These are phyloP conservation scores for Cercospora sesami DNA, from an alignment of 2,329 filamentous ascomycete species.

Conservation along the genomic window DNA sequence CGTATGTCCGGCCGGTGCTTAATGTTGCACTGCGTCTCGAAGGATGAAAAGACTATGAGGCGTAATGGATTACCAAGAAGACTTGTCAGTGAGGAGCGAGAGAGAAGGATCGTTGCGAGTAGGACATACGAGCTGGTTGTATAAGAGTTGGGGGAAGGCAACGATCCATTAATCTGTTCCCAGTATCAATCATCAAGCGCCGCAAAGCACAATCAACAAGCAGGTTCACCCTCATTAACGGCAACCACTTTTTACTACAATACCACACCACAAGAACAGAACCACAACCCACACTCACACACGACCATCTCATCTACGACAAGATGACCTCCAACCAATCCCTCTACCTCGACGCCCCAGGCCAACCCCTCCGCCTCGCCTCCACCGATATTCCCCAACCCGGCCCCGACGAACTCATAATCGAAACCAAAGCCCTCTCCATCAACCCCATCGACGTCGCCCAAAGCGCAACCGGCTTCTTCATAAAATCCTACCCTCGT, in stretches of 20 bases:
- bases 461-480: conserved; percentile 33
- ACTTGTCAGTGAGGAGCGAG: background rate
- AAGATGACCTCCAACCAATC: conserved; percentile 16
- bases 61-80: background rate
- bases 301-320: background rate
- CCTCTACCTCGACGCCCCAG: conserved; percentile 22
- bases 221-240: background rate
- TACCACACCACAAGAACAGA: background rate
- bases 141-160: background rate
- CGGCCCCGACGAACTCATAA: conserved; percentile 35
- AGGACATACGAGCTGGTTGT: background rate
- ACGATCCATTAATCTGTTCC: background rate
- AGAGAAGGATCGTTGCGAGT: background rate
- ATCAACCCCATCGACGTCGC: conserved; percentile 43
- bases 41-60: background rate
- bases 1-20: background rate
- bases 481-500: conserved; percentile 36
- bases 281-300: background rate
- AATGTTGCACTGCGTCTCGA: background rate
- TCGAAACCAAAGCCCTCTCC: conserved; percentile 39
- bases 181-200: too few species aligned
- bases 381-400: conserved; percentile 32
- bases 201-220: too few species aligned
- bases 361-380: conserved; percentile 24
- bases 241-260: background rate